phyloP scores from a whole-genome alignment of 257 asterid genomes.

The Lavandula angustifolia region DNA sequence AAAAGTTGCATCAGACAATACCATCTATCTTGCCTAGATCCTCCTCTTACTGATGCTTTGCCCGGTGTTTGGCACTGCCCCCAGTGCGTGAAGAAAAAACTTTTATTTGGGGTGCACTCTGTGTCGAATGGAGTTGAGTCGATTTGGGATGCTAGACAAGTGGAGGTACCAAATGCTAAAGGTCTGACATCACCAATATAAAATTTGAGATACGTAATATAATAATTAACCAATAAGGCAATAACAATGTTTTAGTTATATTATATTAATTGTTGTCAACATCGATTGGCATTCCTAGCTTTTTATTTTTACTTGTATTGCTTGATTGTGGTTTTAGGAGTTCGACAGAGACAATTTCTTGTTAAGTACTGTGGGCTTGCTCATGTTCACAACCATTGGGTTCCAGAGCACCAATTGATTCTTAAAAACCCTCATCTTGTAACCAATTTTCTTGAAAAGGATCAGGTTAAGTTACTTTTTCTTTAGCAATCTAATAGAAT shows the following conservation, averaged over 20 bases:
- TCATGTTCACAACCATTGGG: constrained; percentile 76
- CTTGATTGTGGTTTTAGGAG: constrained; percentile 47
- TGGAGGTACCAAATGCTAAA: constrained; percentile 51
- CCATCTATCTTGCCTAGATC: constrained; percentile 58
- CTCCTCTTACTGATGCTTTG: constrained; percentile 43
- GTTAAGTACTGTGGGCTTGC: constrained; percentile 74
- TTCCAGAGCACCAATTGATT: constrained; percentile 55
- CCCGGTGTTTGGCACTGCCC: constrained; percentile 74
- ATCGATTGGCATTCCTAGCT: constrained; percentile 25
- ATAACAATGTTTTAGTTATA: constrained; percentile 17
- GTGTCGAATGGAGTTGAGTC: constrained; percentile 69
- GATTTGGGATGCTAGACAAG: constrained; percentile 61
- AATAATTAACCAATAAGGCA: neutral
- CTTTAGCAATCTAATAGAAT: constrained; percentile 9
- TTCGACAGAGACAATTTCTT: constrained; percentile 66
- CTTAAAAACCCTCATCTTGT: constrained; percentile 47
- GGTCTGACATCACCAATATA: constrained; percentile 44
- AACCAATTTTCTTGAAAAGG: constrained; percentile 41
- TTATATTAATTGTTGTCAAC: constrained; percentile 23
- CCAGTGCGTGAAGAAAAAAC: constrained; percentile 61
- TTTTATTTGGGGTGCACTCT: constrained; percentile 60
- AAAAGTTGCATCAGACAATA: constrained; percentile 57
- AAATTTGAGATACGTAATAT: constrained; percentile 16
- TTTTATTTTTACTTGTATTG: constrained; percentile 28
- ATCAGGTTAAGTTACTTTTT: constrained; percentile 45